Percentiles rank a stretch among this genome's conserved stretches.
Conservation (phyloP, 1,284 basidiomycete species). For the Sutorius eximius region DNA sequence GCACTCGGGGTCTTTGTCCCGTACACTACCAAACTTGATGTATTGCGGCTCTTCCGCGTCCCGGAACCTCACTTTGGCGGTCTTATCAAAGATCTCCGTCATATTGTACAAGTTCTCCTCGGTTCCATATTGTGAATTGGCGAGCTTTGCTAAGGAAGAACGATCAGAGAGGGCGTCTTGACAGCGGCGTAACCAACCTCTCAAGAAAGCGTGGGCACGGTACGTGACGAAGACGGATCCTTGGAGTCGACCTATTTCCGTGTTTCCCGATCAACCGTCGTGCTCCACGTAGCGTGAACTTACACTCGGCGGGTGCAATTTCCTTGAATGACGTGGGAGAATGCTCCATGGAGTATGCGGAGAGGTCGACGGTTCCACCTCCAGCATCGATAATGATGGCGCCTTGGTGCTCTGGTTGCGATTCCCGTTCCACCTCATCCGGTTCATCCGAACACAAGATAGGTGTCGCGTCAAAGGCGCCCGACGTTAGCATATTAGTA, state of each 20-base stretch:
- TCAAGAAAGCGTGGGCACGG: constrained; percentile 38
- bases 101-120: constrained; percentile 41
- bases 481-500: constrained; percentile 34
- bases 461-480: constrained; percentile 28
- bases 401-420: constrained; percentile 26
- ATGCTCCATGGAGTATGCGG: constrained; percentile 40
- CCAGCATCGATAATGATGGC: constrained; percentile 56
- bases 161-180: constrained; percentile 9
- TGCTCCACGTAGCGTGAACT: constrained; percentile 2
- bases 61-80: constrained; percentile 47
- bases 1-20: constrained; percentile 42
- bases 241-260: constrained; percentile 29
- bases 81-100: constrained; percentile 45
- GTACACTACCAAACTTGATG: constrained; percentile 46
- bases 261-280: neutral
- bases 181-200: constrained; percentile 33
- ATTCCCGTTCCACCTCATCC: constrained; percentile 7
- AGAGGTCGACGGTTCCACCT: constrained; percentile 54
- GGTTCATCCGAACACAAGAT: constrained; percentile 14
- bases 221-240: constrained; percentile 42
- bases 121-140: constrained; percentile 26
- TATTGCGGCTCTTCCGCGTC: constrained; percentile 40
- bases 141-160: constrained; percentile 34
- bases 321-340: constrained; percentile 34
- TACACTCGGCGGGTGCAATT: constrained; percentile 39